Base-by-base conservation (phyloP, 805 yeast species). In the Kluyveromyces starmeri region DNA sequence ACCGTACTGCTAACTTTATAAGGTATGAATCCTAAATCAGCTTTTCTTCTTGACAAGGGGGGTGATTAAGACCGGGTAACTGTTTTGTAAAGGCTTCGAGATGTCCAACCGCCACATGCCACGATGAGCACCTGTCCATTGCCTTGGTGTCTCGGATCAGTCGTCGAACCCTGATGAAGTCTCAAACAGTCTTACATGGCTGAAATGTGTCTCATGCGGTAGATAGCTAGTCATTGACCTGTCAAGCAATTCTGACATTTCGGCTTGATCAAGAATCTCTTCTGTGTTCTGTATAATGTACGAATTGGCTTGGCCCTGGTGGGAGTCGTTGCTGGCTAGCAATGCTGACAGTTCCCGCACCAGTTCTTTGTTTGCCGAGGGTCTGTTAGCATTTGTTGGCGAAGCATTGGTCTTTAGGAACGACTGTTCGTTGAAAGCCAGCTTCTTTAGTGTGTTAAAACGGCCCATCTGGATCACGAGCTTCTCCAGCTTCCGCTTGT, bases 401-500 rank as follows among this genome's bases (percentile, higher is more conserved):
- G 47, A 41, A 32, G 38, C 10, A 33, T 40, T 23, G 42, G 40
- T 37, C 34, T 45, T 43, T 36, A 46, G 32, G 33, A 48, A 38
- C 13, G 55, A 46, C 39, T 62, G 42, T 40, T 57, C 50, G 35
- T 48, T 51, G 20, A 51, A 46, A 8, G 66, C 61, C 28, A 60
- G 47, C 34, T 58, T 61, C 27, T 50, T 57, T 38, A 67, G 55
- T 22, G 64, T 64, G 40, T 68, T 70, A 47, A 74, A 75, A 23
- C 65, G 60, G 3, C 86, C 86, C 62, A 72, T 53, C 46, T 77
- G 79, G 36, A 80, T 80, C 16, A 85, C 84, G 47, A 83, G 55
- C 48, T 73, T 75, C 46, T 85, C 96, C 39, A 88, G 65, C 38
- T 73, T 73, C 40, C 95, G 68, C 58, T 92, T 92, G 16, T 80